Conservation (phyloP, 2,329 filamentous ascomycete genomes). For the Beauveria scarabaeidicola region DNA sequence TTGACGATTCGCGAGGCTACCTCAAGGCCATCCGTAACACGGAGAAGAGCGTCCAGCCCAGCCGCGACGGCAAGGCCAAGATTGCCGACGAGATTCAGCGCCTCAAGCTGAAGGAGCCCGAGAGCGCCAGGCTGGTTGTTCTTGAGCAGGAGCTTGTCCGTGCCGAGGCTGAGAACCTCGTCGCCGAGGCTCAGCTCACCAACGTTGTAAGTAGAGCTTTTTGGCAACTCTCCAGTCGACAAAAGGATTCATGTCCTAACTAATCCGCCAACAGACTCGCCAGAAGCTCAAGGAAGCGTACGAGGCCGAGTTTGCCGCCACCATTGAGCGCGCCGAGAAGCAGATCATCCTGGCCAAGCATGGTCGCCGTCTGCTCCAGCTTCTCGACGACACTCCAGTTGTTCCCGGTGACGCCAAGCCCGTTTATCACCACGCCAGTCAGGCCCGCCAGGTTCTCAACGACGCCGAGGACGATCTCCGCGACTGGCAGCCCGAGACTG, state of each 20-base stretch:
- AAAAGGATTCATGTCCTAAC: constrained; percentile 7
- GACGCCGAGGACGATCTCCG: constrained; percentile 86
- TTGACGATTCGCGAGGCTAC: constrained; percentile 75
- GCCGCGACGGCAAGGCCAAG: constrained; percentile 77
- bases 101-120: constrained; percentile 86
- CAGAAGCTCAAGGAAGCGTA: constrained; percentile 96
- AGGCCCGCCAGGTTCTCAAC: constrained; percentile 78
- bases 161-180: constrained; percentile 89
- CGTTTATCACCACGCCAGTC: constrained; percentile 55
- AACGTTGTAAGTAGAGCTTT: constrained; percentile 62
- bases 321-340: constrained; percentile 94
- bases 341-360: constrained; percentile 91
- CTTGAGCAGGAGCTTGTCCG: constrained; percentile 95
- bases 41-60: constrained; percentile 90
- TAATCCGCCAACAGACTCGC: constrained; percentile 54
- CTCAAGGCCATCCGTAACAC: constrained; percentile 94
- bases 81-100: constrained; percentile 87
- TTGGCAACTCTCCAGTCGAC: background rate
- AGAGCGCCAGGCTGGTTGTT: constrained; percentile 69
- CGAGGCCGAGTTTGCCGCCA: constrained; percentile 76
- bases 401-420: constrained; percentile 73
- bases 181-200: constrained; percentile 91
- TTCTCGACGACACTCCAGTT: constrained; percentile 83
- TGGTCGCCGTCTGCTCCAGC: constrained; percentile 71
- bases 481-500: constrained; percentile 53